Evolutionary conservation across 495 filamentous ascomycete genomes (phyloP), one percentile per base, ranked within the genome.

Genomic region (Clavariopsis aquatica): DNA sequence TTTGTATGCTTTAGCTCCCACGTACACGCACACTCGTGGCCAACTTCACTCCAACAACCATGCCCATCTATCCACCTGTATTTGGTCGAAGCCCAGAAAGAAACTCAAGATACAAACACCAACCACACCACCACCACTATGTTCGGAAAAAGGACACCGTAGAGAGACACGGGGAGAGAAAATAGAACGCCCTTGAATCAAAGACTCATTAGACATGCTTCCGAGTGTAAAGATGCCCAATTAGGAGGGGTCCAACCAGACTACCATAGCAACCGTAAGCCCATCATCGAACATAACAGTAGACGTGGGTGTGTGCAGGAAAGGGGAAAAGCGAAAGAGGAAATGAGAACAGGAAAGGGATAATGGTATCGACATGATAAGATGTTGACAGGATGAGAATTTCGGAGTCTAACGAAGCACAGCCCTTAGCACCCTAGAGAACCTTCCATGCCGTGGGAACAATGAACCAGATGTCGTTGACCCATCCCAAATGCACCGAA

Each of bases 401-500:
- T 67, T 52, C 26, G 57, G 57, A 64, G 59, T 68, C 65, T 68
- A 68, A 57, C 57, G 65, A 62, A 60, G 59, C 54, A 56, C 13
- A 49, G 17, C 27, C 54, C 53, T 62, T 62, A 58, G 56, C 60
- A 64, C 49, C 66, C 60, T 64, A 60, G 52, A 58, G 38, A 51
- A 54, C 49, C 62, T 28, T 52, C 51, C 66, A 52, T 65, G 49
- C 52, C 45, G 49, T 43, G 27, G 49, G 52, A 57, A 36, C 46
- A 53, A 59, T 69, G 52, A 69, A 69, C 47, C 55, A 51, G 31
- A 57, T 51, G 62, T 67, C 60, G 56, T 62, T 56, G 63, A 45
- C 62, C 58, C 28, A 51, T 70, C 58, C 68, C 57, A 69, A 69
- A 66, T 70, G 68, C 68, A 70, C 64, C 56, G 34, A 60, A 70